Percentiles rank a stretch among this genome's conserved stretches.
Evolutionary conservation across 371 early-diverging fungal genomes (phyloP).

Genomic region (Amoeboaphelidium protococcarum): DNA sequence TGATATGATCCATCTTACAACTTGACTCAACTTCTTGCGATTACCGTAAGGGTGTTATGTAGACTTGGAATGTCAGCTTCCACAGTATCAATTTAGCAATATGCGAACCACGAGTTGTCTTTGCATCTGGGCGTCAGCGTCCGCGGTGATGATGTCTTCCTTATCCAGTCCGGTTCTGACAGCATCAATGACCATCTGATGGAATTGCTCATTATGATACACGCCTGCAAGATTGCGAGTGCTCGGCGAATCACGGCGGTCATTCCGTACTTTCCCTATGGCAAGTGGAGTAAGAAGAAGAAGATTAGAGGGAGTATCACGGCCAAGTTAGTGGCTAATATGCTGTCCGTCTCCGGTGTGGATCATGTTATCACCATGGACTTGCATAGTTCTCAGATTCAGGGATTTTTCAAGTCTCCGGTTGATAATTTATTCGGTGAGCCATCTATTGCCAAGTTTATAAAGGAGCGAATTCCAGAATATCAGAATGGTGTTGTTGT

Average conservation of each 20-base stretch:
- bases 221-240: slow-evolving; percentile 66
- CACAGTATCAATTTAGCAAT: slow-evolving; percentile 37
- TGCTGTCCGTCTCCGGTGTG: slow-evolving; percentile 78
- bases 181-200: neutral
- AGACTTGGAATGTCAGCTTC: slow-evolving; percentile 16
- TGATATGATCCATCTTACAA: slow-evolving; percentile 34
- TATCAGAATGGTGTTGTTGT: slow-evolving; percentile 57
- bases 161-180: slow-evolving; percentile 69
- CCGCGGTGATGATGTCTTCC: slow-evolving; percentile 42
- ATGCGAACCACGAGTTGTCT: slow-evolving; percentile 38
- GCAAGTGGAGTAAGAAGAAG: slow-evolving; percentile 87
- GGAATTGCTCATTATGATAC: slow-evolving; percentile 84
- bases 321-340: slow-evolving; percentile 81
- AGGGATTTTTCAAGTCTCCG: slow-evolving; percentile 26
- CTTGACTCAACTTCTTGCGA: too few relatives aligned
- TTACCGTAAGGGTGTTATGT: too few relatives aligned
- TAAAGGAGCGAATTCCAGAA: slow-evolving; percentile 39
- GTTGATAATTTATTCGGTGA: slow-evolving; percentile 88
- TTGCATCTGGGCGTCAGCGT: slow-evolving; percentile 15
- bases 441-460: slow-evolving; percentile 69
- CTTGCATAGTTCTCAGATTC: slow-evolving; percentile 19
- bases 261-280: slow-evolving; percentile 88
- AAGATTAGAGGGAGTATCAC: slow-evolving; percentile 76
- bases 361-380: slow-evolving; percentile 95
- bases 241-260: slow-evolving; percentile 39